These are phyloP conservation scores for Naegleria gruberi DNA, from an alignment of 208 protist genomes.

Conservation along the genomic window DNA sequence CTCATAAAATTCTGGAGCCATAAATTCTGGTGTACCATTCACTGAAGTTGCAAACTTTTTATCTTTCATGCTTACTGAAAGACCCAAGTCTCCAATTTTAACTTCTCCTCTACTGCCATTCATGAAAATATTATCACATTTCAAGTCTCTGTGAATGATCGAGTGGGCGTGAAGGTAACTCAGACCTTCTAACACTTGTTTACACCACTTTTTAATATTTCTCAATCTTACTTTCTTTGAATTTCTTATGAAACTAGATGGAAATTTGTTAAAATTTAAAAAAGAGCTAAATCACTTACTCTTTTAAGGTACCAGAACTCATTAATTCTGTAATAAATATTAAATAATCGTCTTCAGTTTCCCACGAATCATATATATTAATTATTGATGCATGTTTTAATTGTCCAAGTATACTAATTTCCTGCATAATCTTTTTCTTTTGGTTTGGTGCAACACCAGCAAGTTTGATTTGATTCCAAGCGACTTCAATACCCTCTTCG, in stretches of 20 bases:
- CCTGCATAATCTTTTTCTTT: conserved; percentile 37
- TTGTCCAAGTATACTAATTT: conserved; percentile 55
- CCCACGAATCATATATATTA: conserved; percentile 57
- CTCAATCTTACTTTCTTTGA: conserved; percentile 41
- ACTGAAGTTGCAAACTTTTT: conserved; percentile 15
- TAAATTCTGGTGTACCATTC: neutral
- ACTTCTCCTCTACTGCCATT: conserved; percentile 55
- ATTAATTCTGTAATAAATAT: conserved; percentile 77
- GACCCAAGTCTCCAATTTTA: conserved; percentile 70
- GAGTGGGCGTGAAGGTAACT: conserved; percentile 59
- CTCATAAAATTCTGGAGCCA: conserved; percentile 62
- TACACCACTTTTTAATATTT: conserved; percentile 54
- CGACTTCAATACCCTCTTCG: conserved; percentile 65
- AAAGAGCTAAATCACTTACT: conserved; percentile 44
- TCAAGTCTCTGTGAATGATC: conserved; percentile 79
- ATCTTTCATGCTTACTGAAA: conserved; percentile 43
- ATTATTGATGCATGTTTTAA: conserved; percentile 66
- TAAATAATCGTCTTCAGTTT: conserved; percentile 30
- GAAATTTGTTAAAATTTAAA: neutral
- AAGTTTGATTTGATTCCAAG: conserved; percentile 63
- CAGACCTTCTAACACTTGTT: conserved; percentile 67
- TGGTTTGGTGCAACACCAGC: neutral
- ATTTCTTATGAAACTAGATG: conserved; percentile 25
- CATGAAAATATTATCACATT: conserved; percentile 82
- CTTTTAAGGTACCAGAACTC: conserved; percentile 56